These are phyloP conservation scores for Musa balbisiana DNA, from an alignment of 202 grass and related monocot genomes.

Conservation along the genomic window DNA sequence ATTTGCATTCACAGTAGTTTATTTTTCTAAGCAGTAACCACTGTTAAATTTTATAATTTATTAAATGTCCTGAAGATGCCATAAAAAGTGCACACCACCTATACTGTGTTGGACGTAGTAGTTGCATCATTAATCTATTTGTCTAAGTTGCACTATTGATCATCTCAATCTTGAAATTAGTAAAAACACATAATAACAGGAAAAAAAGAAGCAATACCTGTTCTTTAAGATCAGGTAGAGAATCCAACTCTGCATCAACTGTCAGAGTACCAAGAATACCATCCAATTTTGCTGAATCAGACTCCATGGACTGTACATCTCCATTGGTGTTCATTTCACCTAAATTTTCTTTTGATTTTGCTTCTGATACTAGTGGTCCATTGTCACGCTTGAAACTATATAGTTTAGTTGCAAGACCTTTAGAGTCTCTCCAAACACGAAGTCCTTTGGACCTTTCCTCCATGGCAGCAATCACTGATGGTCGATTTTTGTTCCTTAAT, in stretches of 20 bases:
- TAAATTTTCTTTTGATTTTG: constrained; percentile 42
- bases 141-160: no score
- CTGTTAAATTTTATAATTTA: not conserved
- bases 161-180: not conserved
- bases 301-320: constrained; percentile 38
- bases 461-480: constrained; percentile 15
- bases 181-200: not conserved
- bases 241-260: constrained; percentile 65
- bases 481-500: constrained; percentile 16
- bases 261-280: constrained; percentile 51
- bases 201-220: constrained; percentile 35
- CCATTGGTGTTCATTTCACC: constrained; percentile 37
- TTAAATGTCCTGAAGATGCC: not conserved
- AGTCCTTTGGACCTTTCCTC: constrained; percentile 19
- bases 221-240: constrained; percentile 91
- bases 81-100: not conserved
- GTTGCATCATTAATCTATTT: no score
- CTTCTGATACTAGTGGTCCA: constrained; percentile 71
- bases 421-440: constrained; percentile 33
- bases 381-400: constrained; percentile 85
- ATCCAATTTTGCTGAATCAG: constrained; percentile 40
- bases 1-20: not conserved
- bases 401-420: constrained; percentile 80
- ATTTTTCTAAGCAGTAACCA: not conserved
- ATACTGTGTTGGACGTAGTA: no score